A percentile compares a stretch with the other conserved stretches of the same genome.
Conservation (phyloP, 257 asterid genomes). For the Fraxinus americana region DNA sequence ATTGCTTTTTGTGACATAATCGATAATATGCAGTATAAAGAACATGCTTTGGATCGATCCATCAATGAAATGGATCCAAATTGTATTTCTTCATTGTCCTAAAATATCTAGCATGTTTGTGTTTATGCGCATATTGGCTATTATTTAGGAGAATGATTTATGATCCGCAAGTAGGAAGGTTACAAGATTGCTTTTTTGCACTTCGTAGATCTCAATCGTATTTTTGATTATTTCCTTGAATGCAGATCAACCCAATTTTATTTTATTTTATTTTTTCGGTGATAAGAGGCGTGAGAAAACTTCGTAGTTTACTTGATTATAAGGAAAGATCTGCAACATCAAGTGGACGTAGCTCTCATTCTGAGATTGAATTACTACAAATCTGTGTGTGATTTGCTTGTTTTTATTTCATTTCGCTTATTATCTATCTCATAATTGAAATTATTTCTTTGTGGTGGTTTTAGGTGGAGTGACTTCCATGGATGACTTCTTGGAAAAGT, state of each 20-base stretch:
- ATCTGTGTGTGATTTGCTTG: no score
- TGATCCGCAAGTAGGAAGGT: no score
- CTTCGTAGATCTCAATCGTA: no score
- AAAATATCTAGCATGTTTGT: no score
- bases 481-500: constrained; percentile 78
- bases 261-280: no score
- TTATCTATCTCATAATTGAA: background rate
- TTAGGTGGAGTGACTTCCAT: constrained; percentile 79
- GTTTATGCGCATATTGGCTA: no score
- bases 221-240: no score
- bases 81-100: no score
- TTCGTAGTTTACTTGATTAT: background rate
- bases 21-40: background rate
- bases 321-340: background rate
- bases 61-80: no score
- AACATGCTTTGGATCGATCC: background rate
- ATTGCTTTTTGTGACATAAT: background rate
- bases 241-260: no score
- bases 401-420: background rate
- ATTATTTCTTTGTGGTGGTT: background rate
- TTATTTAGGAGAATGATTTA: no score
- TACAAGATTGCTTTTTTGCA: no score
- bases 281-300: background rate
- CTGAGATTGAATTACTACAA: background rate
- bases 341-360: background rate